Conservation (phyloP, 2,329 filamentous ascomycete genomes). For the Aspergillus ochraceoroseus region DNA sequence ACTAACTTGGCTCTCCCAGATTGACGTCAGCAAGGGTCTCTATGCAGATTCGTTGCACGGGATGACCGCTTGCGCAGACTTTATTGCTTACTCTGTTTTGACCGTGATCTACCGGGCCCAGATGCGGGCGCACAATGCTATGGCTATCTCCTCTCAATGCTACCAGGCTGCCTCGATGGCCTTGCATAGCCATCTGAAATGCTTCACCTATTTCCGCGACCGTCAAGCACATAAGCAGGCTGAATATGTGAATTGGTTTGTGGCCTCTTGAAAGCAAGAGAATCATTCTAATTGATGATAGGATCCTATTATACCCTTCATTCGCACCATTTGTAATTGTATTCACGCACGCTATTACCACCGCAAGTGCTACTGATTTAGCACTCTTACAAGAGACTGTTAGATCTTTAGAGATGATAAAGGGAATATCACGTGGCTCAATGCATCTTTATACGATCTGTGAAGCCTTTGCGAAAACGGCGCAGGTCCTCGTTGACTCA, state of each 20-base stretch:
- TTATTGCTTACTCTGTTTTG: conserved; percentile 25
- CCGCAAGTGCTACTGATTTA: conserved; percentile 20
- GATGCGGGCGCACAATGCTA: conserved; percentile 21
- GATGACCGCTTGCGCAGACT: conserved; percentile 26
- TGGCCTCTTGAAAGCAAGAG: neutral
- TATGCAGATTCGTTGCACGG: conserved; percentile 26
- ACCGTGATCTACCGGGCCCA: conserved; percentile 27
- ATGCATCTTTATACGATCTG: conserved; percentile 22
- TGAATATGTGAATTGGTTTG: conserved; percentile 28
- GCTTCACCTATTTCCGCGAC: conserved; percentile 25
- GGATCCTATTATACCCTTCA: conserved; percentile 26
- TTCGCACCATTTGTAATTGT: conserved; percentile 29
- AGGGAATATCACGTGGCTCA: conserved; percentile 21
- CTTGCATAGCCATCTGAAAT: conserved; percentile 26
- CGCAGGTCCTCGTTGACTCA: conserved; percentile 24
- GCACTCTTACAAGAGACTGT: conserved; percentile 24
- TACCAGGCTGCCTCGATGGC: conserved; percentile 26
- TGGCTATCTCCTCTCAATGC: conserved; percentile 26
- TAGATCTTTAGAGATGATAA: conserved; percentile 21
- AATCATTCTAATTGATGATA: conserved; percentile 2
- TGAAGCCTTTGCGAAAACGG: conserved; percentile 24
- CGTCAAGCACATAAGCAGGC: conserved; percentile 26
- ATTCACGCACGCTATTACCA: conserved; percentile 29
- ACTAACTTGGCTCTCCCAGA: conserved; percentile 10
- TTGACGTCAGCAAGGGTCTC: conserved; percentile 22